A percentile compares a stretch with the other conserved stretches of the same genome.
Evolutionary conservation across 768 basidiomycete species (phyloP).

Genomic region (Xerocomellus dryophilus): DNA sequence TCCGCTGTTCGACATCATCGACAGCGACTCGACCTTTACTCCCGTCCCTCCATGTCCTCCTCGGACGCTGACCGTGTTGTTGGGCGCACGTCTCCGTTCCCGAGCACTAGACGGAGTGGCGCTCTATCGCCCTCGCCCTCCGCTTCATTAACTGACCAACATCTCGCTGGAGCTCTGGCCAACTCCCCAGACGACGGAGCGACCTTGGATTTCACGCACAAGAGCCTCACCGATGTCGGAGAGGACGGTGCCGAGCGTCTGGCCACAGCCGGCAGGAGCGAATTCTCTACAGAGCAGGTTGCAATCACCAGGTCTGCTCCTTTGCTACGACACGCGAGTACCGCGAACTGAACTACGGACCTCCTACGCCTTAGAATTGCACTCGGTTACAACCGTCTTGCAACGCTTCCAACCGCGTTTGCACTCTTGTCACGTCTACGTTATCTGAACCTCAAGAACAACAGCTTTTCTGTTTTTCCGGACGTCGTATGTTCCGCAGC

Average conservation of each 20-base stretch:
- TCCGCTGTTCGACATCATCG: slow-evolving; percentile 11
- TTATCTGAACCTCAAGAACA: slow-evolving; percentile 86
- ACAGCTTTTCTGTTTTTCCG: slow-evolving; percentile 79
- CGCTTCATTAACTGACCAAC: slow-evolving; percentile 49
- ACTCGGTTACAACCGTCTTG: slow-evolving; percentile 79
- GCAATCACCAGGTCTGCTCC: slow-evolving; percentile 56
- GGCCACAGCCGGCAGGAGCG: slow-evolving; percentile 53
- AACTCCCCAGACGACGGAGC: slow-evolving; percentile 74
- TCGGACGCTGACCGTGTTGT: slow-evolving; percentile 31
- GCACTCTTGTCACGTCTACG: slow-evolving; percentile 67
- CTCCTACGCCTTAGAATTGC: slow-evolving; percentile 58
- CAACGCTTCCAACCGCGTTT: slow-evolving; percentile 73
- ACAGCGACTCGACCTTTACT: slow-evolving; percentile 9
- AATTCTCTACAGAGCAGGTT: slow-evolving; percentile 45
- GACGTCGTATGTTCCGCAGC: slow-evolving; percentile 62
- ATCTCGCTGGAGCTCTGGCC: slow-evolving; percentile 61
- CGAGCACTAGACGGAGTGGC: slow-evolving; percentile 23
- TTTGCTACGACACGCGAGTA: slow-evolving; percentile 4
- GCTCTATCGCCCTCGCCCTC: slow-evolving; percentile 31
- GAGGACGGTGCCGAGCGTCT: slow-evolving; percentile 75
- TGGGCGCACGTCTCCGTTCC: slow-evolving; percentile 31
- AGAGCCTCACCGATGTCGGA: slow-evolving; percentile 72
- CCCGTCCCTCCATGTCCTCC: slow-evolving; percentile 24
- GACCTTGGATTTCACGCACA: slow-evolving; percentile 82
- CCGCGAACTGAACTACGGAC: slow-evolving; percentile 5